These are phyloP conservation scores for Dipteronia sinensis DNA, from an alignment of 345 rosid species.

Conservation along the genomic window DNA sequence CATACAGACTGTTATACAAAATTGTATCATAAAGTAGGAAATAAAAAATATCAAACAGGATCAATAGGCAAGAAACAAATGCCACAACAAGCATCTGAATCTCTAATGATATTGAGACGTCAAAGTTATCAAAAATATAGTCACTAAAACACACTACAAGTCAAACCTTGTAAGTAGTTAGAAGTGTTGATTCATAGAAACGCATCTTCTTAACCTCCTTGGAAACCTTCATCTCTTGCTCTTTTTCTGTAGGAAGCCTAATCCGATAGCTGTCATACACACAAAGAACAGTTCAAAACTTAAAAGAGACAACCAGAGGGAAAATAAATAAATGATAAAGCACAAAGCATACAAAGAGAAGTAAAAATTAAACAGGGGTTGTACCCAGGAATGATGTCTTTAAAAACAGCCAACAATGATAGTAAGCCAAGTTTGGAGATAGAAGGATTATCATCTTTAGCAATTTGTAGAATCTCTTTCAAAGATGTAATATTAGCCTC, in stretches of 20 bases:
- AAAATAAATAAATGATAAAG: conserved; percentile 6
- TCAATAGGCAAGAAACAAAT: not conserved
- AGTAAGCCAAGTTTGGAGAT: conserved; percentile 70
- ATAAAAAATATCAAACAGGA: not conserved
- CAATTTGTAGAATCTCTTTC: conserved; percentile 72
- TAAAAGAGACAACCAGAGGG: not conserved
- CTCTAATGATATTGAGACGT: not conserved
- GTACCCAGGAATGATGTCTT: conserved; percentile 95
- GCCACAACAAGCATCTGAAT: conserved; percentile 2
- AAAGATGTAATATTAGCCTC: conserved; percentile 70
- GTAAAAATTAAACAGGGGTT: conserved; percentile 13
- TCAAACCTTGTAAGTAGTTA: conserved; percentile 80
- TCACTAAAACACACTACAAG: conserved; percentile 7
- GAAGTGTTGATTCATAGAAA: conserved; percentile 77
- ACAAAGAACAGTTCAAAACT: conserved; percentile 13
- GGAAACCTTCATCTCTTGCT: conserved; percentile 96
- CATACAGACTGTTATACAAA: not conserved
- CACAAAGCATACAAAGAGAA: conserved; percentile 6
- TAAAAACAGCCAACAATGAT: conserved; percentile 90
- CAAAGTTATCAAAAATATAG: conserved; percentile 4
- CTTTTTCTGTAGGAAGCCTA: conserved; percentile 96
- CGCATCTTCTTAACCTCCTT: conserved; percentile 92
- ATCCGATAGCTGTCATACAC: conserved; percentile 71
- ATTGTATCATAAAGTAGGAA: not conserved
- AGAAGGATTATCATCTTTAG: conserved; percentile 59